Base-by-base conservation (phyloP, 306 rosid species). In the Dryas octopetala region DNA sequence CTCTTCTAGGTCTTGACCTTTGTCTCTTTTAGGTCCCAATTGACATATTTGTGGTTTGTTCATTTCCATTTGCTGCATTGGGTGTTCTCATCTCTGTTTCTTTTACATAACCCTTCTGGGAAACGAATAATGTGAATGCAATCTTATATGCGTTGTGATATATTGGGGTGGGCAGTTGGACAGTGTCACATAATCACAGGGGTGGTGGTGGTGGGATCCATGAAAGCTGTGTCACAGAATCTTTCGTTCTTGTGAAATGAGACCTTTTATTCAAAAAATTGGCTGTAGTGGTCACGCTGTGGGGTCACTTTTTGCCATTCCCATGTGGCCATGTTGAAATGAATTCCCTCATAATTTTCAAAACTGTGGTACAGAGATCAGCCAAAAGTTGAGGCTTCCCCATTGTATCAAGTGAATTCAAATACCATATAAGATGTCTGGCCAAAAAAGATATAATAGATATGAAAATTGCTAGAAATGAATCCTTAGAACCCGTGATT, bases 121-220 rank as follows among this genome's bases (percentile, higher is more conserved):
- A 55, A 78, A 51, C 38, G 75, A 74, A 87, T 80, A 66, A 61
- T n/a, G 64, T 62, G 43, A 76, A 54, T 53, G n/a, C 73, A 78
- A 74, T 74, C 68, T 78, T 62, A 12, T 7, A 48, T 55, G 47
- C 59, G 16, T 64, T 9, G 63, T 68, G 76, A 41, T 48, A 67
- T 74, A 73, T 70, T 82, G 72, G 78, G 80, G 68, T 79, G 80
- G 87, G 74, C 83, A 74, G 78, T 76, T 73, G 83, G 83, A 32
- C 41, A 28, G 66, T 43, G 23, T 2, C 26, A 57, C 7, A 1
- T 0, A 16, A 57, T 13, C 13, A 16, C 26, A 15, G 57, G 26
- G 23, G 38, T 75, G 66, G 71, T 74, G 80, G 44, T 83, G 84
- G 90, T 90, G 95, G 93, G 93, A 87, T 86, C 92, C 91, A 88